Conservation (phyloP, 129 eudicot genomes). For the Smallanthus sonchifolius region DNA sequence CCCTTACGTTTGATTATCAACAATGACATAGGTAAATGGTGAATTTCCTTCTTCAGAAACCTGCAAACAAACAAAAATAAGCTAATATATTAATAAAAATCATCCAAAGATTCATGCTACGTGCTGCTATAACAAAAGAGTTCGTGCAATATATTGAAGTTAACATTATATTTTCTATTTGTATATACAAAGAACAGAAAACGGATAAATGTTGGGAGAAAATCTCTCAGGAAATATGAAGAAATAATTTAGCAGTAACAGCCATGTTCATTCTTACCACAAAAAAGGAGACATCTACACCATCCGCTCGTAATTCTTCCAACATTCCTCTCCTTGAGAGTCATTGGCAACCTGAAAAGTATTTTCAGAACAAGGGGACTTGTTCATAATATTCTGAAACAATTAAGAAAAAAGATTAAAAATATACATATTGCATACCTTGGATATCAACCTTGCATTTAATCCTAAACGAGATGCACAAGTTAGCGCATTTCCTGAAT, state of each 20-base stretch:
- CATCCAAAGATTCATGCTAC: constrained; percentile 7
- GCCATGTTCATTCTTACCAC: constrained; percentile 39
- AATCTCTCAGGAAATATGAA: background rate
- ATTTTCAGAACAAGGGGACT: background rate
- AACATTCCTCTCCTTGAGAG: constrained; percentile 68
- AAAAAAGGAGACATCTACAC: constrained; percentile 75
- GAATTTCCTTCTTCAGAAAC: constrained; percentile 89
- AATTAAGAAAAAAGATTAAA: background rate
- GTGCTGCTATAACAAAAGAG: background rate
- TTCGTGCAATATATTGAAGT: background rate
- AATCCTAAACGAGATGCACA: constrained; percentile 93
- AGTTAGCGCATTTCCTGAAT: constrained; percentile 87
- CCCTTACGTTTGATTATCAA: constrained; percentile 81
- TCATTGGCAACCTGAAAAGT: constrained; percentile 72
- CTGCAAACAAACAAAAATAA: constrained; percentile 34
- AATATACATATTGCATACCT: constrained; percentile 42
- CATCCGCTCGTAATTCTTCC: constrained; percentile 83
- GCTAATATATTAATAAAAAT: background rate
- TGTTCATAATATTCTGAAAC: constrained; percentile 7
- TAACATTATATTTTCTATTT: background rate
- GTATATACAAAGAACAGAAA: background rate
- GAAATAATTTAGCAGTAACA: background rate
- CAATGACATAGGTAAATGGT: constrained; percentile 81
- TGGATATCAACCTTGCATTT: constrained; percentile 72
- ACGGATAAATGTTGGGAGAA: background rate